Evolutionary conservation across 2,329 filamentous ascomycete genomes (phyloP).

Genomic region (Diplodia scrobiculata): DNA sequence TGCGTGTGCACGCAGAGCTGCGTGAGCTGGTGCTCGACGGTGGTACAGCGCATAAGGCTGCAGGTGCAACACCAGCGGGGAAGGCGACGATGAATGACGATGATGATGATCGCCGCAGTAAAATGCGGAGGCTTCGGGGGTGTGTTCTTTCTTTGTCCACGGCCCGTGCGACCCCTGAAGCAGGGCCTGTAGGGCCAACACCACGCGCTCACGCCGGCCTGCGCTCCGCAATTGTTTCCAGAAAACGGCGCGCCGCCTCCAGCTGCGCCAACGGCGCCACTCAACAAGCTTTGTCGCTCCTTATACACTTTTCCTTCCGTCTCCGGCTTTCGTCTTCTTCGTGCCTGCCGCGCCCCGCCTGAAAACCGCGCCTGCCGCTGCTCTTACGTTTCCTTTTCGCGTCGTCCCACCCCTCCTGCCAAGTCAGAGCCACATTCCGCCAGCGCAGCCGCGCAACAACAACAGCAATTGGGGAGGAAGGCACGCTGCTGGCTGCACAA

Average conservation of each 20-base stretch:
- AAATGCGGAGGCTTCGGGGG: constrained; percentile 18
- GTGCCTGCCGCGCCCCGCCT: background rate
- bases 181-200: constrained; percentile 7
- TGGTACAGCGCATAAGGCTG: constrained; percentile 2
- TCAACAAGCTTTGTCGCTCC: constrained; percentile 6
- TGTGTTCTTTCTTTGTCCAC: background rate
- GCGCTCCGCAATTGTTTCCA: constrained; percentile 10
- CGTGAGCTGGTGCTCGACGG: background rate
- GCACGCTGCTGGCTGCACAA: constrained; percentile 11
- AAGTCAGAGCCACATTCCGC: constrained; percentile 19
- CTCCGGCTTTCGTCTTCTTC: background rate
- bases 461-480: constrained; percentile 12
- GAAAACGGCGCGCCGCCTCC: constrained; percentile 2
- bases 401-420: constrained; percentile 4
- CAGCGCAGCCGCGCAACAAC: constrained; percentile 16
- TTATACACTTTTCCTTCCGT: background rate
- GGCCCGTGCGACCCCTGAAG: constrained; percentile 24
- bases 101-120: constrained; percentile 15
- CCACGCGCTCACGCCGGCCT: constrained; percentile 15
- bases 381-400: constrained; percentile 16
- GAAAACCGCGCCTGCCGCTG: background rate
- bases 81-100: background rate
- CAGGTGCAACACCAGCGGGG: constrained; percentile 3
- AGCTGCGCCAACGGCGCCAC: background rate
- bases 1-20: background rate